Conservation (phyloP, 2,329 filamentous ascomycete genomes). For the Colletotrichum orchidophilum region DNA sequence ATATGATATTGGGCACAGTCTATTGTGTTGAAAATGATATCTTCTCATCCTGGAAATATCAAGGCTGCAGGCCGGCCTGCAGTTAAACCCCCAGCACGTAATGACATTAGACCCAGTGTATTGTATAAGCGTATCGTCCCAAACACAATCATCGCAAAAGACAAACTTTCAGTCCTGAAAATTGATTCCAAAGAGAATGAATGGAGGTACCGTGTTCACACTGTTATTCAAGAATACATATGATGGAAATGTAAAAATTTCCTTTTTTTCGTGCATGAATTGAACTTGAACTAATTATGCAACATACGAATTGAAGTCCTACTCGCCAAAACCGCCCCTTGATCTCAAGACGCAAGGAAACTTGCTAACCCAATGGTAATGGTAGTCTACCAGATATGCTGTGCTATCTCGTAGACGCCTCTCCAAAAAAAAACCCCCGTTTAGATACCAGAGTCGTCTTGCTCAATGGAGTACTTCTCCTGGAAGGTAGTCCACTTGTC, state of each 20-base stretch:
- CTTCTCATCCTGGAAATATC: no score
- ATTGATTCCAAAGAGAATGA: background rate
- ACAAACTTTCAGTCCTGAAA: no score
- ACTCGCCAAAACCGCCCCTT: background rate
- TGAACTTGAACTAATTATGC: slow-evolving; percentile 1
- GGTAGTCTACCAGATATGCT: background rate
- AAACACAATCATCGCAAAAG: no score
- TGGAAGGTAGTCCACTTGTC: slow-evolving; percentile 30
- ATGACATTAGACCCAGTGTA: no score
- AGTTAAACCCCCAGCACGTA: no score
- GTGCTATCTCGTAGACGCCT: background rate
- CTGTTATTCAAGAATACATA: background rate
- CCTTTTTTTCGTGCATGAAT: background rate
- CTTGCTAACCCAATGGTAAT: no score
- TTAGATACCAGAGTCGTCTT: slow-evolving; percentile 38
- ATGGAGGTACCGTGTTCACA: background rate
- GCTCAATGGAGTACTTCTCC: slow-evolving; percentile 25
- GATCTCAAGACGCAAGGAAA: slow-evolving; percentile 9
- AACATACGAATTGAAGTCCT: background rate
- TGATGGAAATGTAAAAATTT: background rate
- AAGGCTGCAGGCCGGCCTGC: no score
- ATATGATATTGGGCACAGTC: no score
- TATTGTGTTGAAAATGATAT: no score
- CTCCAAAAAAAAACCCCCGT: background rate
- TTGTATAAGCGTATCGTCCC: no score